A percentile compares a stretch with the other conserved stretches of the same genome.
Evolutionary conservation across 2,329 filamentous ascomycete genomes (phyloP).

Genomic region (Aspergillus sp.): DNA sequence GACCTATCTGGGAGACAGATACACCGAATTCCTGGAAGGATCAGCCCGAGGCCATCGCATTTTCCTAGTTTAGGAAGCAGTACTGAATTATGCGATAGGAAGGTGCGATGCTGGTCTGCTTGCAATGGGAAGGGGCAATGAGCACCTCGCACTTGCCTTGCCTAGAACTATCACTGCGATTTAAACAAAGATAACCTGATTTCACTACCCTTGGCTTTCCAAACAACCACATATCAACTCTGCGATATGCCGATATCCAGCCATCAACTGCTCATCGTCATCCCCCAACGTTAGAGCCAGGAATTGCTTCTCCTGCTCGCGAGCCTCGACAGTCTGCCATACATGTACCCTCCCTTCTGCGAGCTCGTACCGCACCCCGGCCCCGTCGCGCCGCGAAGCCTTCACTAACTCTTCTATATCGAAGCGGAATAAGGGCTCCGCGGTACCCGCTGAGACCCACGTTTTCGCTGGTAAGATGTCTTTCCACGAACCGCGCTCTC

Average conservation of each 20-base stretch:
- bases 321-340: constrained; percentile 14
- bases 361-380: constrained; percentile 9
- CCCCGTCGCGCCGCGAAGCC: constrained; percentile 10
- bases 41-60: no score
- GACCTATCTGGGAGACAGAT: neutral
- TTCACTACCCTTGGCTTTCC: neutral
- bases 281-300: constrained; percentile 4
- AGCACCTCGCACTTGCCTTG: neutral
- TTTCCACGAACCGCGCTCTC: constrained; percentile 13
- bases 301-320: constrained; percentile 8
- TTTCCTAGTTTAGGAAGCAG: no score
- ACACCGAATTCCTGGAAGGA: no score
- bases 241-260: constrained; percentile 15
- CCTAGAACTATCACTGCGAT: neutral
- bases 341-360: constrained; percentile 10
- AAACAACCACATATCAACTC: constrained; percentile 35
- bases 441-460: constrained; percentile 16
- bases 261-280: constrained; percentile 7
- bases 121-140: neutral
- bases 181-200: neutral
- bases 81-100: neutral
- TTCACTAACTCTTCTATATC: constrained; percentile 16
- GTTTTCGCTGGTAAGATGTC: constrained; percentile 12
- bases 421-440: constrained; percentile 13
- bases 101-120: neutral